Evolutionary conservation across 441 rosid species (phyloP).

Genomic region (Eruca vesicaria): DNA sequence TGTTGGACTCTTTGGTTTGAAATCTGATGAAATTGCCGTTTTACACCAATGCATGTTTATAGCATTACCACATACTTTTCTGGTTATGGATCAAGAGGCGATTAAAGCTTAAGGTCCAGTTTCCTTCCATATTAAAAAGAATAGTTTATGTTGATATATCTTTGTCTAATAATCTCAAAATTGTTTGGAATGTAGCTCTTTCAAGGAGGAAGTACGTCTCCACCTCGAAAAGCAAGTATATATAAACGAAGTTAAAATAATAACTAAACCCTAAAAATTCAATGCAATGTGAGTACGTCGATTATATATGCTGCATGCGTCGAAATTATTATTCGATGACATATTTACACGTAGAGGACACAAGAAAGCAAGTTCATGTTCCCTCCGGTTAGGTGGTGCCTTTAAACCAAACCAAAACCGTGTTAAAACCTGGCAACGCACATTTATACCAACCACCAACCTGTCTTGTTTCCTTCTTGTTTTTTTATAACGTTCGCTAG

Average conservation of each 20-base stretch:
- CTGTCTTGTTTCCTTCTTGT: slow-evolving; percentile 16
- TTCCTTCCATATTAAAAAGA: background rate
- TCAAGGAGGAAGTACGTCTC: background rate
- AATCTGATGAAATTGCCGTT: background rate
- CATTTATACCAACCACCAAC: slow-evolving; percentile 38
- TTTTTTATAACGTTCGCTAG: slow-evolving; percentile 3
- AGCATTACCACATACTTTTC: background rate
- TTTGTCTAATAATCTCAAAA: background rate
- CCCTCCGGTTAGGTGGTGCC: slow-evolving; percentile 20
- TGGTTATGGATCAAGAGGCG: background rate
- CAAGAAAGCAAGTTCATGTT: slow-evolving; percentile 20
- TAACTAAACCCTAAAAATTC: background rate
- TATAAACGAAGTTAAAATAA: background rate
- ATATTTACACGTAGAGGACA: slow-evolving; percentile 10
- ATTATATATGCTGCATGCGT: background rate
- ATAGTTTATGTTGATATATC: background rate
- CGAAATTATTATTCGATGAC: background rate
- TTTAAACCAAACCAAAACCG: slow-evolving; percentile 35
- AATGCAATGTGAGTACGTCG: background rate
- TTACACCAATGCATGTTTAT: background rate
- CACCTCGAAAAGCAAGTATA: background rate
- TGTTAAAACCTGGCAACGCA: slow-evolving; percentile 38
- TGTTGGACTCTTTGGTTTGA: background rate
- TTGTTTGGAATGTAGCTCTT: background rate
- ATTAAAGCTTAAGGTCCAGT: background rate